phyloP scores from a whole-genome alignment of 225 moss, liverwort and hornwort species.

The Lunularia cruciata region DNA sequence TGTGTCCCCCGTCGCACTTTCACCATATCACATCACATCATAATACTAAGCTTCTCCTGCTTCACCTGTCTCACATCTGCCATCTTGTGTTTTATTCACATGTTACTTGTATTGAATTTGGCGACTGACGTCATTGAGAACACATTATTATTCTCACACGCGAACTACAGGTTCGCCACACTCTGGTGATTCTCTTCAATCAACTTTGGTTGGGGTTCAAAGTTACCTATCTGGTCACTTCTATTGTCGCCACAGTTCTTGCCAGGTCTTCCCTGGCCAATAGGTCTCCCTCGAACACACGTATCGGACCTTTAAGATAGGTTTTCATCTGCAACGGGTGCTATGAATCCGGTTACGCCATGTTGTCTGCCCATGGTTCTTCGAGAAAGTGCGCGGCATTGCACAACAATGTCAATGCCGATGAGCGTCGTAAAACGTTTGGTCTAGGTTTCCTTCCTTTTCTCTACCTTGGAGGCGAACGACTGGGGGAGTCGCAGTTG shows the following conservation, averaged over 20 bases:
- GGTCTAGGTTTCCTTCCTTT: conserved; percentile 9
- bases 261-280: neutral
- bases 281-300: conserved; percentile 5
- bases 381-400: neutral
- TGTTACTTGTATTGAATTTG: conserved; percentile 41
- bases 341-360: neutral
- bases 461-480: neutral
- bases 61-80: conserved; percentile 1
- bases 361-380: neutral
- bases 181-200: conserved; percentile 40
- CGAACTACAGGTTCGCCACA: conserved; percentile 21
- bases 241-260: conserved; percentile 14
- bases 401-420: conserved; percentile 6
- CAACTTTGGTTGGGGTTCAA: conserved; percentile 15
- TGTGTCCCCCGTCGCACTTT: conserved; percentile 4
- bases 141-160: conserved; percentile 12
- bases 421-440: neutral
- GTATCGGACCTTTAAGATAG: neutral
- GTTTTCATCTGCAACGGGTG: conserved; percentile 7
- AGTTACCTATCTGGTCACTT: conserved; percentile 6
- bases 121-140: conserved; percentile 32
- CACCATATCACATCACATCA: conserved; percentile 9
- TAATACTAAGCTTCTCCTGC: neutral
- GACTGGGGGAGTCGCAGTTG: conserved; percentile 4
- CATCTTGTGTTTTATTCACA: conserved; percentile 20